Conservation (phyloP, 805 yeast genomes). For the Metschnikowia noctiluminum region DNA sequence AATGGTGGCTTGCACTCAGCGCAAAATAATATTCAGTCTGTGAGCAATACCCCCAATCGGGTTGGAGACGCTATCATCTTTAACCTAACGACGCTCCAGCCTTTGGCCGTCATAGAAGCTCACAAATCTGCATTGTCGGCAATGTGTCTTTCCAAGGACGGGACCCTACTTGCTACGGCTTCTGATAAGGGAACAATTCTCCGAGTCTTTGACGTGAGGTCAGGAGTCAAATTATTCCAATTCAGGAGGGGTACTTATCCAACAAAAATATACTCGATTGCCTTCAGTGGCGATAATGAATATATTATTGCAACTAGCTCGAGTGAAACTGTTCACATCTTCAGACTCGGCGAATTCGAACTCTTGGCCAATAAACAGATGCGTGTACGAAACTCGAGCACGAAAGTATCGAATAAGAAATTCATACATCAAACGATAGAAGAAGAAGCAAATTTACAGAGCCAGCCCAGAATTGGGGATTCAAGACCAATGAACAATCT, state of each 20-base stretch:
- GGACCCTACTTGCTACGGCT: slow-evolving; percentile 81
- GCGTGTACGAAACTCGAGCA: slow-evolving; percentile 12
- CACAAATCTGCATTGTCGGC: slow-evolving; percentile 76
- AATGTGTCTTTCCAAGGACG: slow-evolving; percentile 68
- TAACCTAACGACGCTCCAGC: slow-evolving; percentile 70
- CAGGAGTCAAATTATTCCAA: slow-evolving; percentile 63
- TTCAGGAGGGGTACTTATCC: slow-evolving; percentile 86
- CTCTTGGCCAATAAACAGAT: slow-evolving; percentile 38
- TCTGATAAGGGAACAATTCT: slow-evolving; percentile 88
- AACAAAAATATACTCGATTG: slow-evolving; percentile 71
- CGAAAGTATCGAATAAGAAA: slow-evolving; percentile 8
- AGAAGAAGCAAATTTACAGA: slow-evolving; percentile 19
- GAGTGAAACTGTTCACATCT: slow-evolving; percentile 90
- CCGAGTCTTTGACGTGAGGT: slow-evolving; percentile 68
- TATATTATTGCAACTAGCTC: slow-evolving; percentile 82
- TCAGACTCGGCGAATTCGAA: slow-evolving; percentile 61
- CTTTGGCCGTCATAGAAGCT: slow-evolving; percentile 79
- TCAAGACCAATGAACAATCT: neutral
- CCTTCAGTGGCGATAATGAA: slow-evolving; percentile 67
- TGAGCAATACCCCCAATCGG: slow-evolving; percentile 40
- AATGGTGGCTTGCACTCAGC: slow-evolving; percentile 40
- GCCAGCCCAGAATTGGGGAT: neutral
- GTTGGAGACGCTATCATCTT: slow-evolving; percentile 76
- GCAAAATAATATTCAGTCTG: slow-evolving; percentile 38
- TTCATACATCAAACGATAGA: slow-evolving; percentile 25